Evolutionary conservation across 2,329 filamentous ascomycete genomes (phyloP).

Genomic region (Plectosphaerella plurivora): DNA sequence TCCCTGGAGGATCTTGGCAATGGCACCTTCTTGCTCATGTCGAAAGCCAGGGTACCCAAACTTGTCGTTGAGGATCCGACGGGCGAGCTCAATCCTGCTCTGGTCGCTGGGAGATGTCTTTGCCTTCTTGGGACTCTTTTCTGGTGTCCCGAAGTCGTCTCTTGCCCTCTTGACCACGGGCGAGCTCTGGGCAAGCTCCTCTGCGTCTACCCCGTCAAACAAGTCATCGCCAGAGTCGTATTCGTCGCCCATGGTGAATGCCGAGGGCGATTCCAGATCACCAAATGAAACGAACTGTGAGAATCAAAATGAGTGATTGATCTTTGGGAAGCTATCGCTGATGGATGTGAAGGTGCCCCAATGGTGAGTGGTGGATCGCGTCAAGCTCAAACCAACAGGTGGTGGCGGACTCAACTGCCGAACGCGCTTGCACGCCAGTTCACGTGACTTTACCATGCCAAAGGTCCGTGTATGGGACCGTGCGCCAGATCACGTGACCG

Average conservation of each 20-base stretch:
- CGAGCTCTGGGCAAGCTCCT: conserved; percentile 7
- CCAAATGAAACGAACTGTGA: no score
- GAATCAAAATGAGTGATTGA: no score
- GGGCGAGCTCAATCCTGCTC: conserved; percentile 10
- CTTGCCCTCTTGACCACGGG: background rate
- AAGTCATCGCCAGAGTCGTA: conserved; percentile 21
- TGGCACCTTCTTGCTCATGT: conserved; percentile 39
- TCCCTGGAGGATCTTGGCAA: conserved; percentile 28
- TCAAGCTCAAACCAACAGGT: no score
- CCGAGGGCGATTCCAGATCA: no score
- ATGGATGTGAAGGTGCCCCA: no score
- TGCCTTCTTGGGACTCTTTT: background rate
- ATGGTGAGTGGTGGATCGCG: no score
- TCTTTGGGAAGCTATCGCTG: no score
- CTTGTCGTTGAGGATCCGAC: conserved; percentile 26
- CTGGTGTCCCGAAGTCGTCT: background rate
- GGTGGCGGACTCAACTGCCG: no score
- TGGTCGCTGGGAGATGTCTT: conserved; percentile 1
- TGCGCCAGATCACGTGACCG: no score
- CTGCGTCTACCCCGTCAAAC: conserved; percentile 14
- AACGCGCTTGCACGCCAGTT: no score
- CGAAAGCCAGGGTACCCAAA: conserved; percentile 36
- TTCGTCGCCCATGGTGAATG: conserved; percentile 6
- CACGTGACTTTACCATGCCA: no score
- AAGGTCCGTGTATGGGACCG: no score